Base-by-base conservation (phyloP, 306 rosid species). In the Corylus heterophylla region DNA sequence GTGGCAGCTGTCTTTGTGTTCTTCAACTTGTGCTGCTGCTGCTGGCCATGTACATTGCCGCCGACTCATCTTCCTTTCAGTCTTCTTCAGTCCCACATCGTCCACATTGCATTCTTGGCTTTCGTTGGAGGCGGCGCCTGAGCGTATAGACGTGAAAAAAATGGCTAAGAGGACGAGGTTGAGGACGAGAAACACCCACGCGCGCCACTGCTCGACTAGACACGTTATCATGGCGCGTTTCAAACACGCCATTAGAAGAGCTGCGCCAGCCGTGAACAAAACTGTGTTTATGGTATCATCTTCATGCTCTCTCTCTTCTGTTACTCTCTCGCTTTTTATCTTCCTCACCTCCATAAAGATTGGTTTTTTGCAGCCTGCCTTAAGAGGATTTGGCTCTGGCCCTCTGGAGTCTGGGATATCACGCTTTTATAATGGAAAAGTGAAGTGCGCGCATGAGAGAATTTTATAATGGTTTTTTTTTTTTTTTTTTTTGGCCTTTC, bases 151-250 rank as follows among this genome's bases (percentile, higher is more conserved):
- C 69, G 93, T 91, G 86, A 90, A 89, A 39, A 93, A 76, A 87
- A 96, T 88, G 78, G 98, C 90, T 37, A 95, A 52, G 74, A 96
- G 87, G 73, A 96, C 81, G 37, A 91, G 88, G 80, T 96, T 96
- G 78, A 93, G 86, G 39, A 87, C n/a, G 2, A 96, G 83, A 69
- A 96, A 91, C 12, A 93, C 94, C 94, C 97, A 93, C 31, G 90
- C 89, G 50, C 94, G 90, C 98, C 97, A 95, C 55, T 87, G 89
- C 87, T 93, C 92, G 62, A 87, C 88, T 39, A 88, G 89, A 73
- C 90, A 91, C 81, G 68, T 72, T 76, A 78, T 70, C 35, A 76
- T 49, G 2, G 77, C 87, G 31, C 83, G 80, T 64, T 90, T 92
- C 59, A 92, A 78, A 73, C 90, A 90, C 59, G 90, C 90, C 94